A percentile compares a stretch with the other conserved stretches of the same genome.
Evolutionary conservation across 2,329 filamentous ascomycete genomes (phyloP).

Genomic region (Hymenoscyphus salicellus): DNA sequence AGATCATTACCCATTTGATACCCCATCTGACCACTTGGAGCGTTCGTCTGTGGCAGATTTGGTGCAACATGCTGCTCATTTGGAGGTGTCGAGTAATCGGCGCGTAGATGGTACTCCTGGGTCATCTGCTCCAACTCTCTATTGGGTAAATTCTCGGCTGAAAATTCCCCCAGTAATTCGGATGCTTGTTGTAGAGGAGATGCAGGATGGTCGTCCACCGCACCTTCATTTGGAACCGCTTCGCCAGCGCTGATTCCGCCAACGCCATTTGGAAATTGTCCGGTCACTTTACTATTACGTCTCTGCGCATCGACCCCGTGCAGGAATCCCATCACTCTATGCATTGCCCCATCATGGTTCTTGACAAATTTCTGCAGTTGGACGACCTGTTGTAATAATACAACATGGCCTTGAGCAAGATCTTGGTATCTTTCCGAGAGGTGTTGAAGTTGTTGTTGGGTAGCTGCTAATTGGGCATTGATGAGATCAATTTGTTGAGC

Average conservation of each 20-base stretch:
- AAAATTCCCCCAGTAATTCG: slow-evolving; percentile 63
- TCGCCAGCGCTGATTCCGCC: slow-evolving; percentile 38
- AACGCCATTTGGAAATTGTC: slow-evolving; percentile 42
- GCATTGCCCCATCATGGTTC: slow-evolving; percentile 69
- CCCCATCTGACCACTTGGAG: slow-evolving; percentile 44
- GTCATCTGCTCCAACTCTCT: slow-evolving; percentile 64
- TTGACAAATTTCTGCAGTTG: slow-evolving; percentile 60
- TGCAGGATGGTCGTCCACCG: slow-evolving; percentile 58
- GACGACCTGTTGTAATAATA: slow-evolving; percentile 60
- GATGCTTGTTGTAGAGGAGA: slow-evolving; percentile 67
- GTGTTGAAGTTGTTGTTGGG: slow-evolving; percentile 86
- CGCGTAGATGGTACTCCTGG: slow-evolving; percentile 34
- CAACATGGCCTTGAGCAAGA: slow-evolving; percentile 61
- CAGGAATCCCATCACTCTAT: slow-evolving; percentile 67
- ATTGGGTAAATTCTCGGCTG: slow-evolving; percentile 63
- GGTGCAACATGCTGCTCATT: slow-evolving; percentile 28
- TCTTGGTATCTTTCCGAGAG: slow-evolving; percentile 83
- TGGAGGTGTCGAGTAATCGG: slow-evolving; percentile 35
- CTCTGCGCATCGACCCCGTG: slow-evolving; percentile 63
- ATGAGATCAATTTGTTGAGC: slow-evolving; percentile 86
- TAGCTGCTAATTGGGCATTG: slow-evolving; percentile 82
- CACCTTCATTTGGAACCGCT: slow-evolving; percentile 18
- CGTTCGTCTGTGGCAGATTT: slow-evolving; percentile 45
- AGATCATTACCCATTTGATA: slow-evolving; percentile 50
- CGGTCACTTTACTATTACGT: slow-evolving; percentile 53